A percentile compares a stretch with the other conserved stretches of the same genome.
Conservation (phyloP, 257 asterid genomes). For the Jaltomata sinuosa region DNA sequence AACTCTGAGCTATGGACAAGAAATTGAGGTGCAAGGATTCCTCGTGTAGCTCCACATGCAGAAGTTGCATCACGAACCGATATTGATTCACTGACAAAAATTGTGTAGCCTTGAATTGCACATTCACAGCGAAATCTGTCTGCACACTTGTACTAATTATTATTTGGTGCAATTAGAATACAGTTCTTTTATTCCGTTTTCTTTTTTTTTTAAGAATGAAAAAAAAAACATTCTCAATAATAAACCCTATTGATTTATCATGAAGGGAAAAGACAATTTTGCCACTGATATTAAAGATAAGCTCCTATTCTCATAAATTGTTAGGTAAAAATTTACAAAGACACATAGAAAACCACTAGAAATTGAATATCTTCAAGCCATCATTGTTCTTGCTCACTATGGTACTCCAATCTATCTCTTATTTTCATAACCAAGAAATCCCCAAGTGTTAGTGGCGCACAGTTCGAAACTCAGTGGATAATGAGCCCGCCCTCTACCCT, state of each 20-base stretch:
- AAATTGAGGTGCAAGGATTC: not conserved
- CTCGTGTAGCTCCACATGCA: not conserved
- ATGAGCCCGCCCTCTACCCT: not conserved
- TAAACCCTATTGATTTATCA: not conserved
- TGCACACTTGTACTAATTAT: not conserved
- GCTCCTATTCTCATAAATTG: not conserved
- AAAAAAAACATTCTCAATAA: not conserved
- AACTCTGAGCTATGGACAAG: not conserved
- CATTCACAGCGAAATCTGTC: not conserved
- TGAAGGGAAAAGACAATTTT: not conserved
- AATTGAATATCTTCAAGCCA: not conserved
- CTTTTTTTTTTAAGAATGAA: not conserved
- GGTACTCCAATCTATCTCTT: not conserved
- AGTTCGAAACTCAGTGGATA: not conserved
- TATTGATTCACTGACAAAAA: not conserved
- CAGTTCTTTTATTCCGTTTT: too few species aligned
- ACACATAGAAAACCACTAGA: not conserved
- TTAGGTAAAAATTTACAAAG: not conserved
- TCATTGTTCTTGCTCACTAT: not conserved
- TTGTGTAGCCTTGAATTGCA: not conserved
- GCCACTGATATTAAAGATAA: not conserved
- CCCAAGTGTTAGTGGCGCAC: not conserved
- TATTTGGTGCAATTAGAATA: not conserved
- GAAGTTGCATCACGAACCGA: not conserved
- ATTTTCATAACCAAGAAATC: not conserved